Evolutionary conservation across 768 basidiomycete species (phyloP).

Genomic region (Guyanaporus albipodus): DNA sequence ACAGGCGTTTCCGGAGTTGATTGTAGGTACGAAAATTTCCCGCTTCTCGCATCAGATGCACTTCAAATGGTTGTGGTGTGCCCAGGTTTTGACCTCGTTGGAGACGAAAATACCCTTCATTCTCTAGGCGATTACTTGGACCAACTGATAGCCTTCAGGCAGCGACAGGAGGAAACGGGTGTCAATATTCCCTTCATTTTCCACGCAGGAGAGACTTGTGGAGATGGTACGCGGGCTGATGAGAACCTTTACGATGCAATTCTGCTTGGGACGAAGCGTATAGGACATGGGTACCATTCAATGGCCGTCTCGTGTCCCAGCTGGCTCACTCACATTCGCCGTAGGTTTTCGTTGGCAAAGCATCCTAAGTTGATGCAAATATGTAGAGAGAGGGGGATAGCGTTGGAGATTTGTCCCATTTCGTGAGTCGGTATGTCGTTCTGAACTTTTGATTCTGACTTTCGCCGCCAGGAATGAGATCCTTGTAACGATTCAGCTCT

Average conservation of each 20-base stretch:
- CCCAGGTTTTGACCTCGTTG: conserved; percentile 50
- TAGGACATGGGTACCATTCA: conserved; percentile 66
- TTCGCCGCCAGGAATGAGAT: conserved; percentile 58
- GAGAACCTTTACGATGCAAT: conserved; percentile 77
- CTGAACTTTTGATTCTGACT: neutral
- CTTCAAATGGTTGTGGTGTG: neutral
- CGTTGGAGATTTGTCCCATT: conserved; percentile 76
- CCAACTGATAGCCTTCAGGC: conserved; percentile 54
- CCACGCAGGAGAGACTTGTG: conserved; percentile 78
- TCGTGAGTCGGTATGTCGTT: conserved; percentile 47
- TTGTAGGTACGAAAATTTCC: conserved; percentile 48
- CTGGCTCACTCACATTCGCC: neutral
- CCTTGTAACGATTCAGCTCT: conserved; percentile 40
- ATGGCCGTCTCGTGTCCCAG: neutral
- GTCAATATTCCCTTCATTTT: conserved; percentile 69
- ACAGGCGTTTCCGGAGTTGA: conserved; percentile 68
- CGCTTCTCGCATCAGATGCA: neutral
- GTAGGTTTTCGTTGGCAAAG: conserved; percentile 69
- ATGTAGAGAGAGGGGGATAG: conserved; percentile 59
- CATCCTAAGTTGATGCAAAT: conserved; percentile 69
- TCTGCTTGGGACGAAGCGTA: conserved; percentile 71
- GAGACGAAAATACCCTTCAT: conserved; percentile 55
- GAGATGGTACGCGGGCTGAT: conserved; percentile 69
- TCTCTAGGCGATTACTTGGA: conserved; percentile 63
- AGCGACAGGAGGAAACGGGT: conserved; percentile 42